phyloP scores from a whole-genome alignment of 495 filamentous ascomycete species.

The Aspergillus sclerotioniger region DNA sequence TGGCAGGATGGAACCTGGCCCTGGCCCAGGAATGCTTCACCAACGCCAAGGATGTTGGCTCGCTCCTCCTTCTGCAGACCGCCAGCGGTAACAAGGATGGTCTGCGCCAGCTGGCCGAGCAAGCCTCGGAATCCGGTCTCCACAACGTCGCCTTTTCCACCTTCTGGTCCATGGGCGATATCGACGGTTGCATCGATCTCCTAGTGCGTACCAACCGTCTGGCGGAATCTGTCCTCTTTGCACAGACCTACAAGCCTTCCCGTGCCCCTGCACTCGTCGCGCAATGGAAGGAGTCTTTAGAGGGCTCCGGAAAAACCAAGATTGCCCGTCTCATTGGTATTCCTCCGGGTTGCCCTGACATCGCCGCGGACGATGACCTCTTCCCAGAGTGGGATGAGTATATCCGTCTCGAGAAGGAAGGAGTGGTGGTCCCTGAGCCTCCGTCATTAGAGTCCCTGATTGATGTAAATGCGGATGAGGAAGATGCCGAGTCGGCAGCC shows the following conservation, averaged over 20 bases:
- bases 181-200: slow-evolving; percentile 77
- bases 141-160: slow-evolving; percentile 92
- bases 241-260: slow-evolving; percentile 91
- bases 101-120: slow-evolving; percentile 63
- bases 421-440: slow-evolving; percentile 36
- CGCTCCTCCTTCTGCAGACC: slow-evolving; percentile 80
- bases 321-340: slow-evolving; percentile 78
- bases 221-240: slow-evolving; percentile 85
- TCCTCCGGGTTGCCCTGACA: slow-evolving; percentile 57
- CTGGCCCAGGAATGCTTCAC: slow-evolving; percentile 92
- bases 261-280: slow-evolving; percentile 63
- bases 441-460: slow-evolving; percentile 47
- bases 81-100: slow-evolving; percentile 74
- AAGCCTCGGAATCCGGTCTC: slow-evolving; percentile 71
- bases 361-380: slow-evolving; percentile 76
- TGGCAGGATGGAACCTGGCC: slow-evolving; percentile 78
- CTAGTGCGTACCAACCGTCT: slow-evolving; percentile 72
- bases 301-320: slow-evolving; percentile 76
- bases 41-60: slow-evolving; percentile 85
- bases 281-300: slow-evolving; percentile 77
- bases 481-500: slow-evolving; percentile 31
- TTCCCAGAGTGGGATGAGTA: slow-evolving; percentile 97
- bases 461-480: slow-evolving; percentile 44
- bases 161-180: slow-evolving; percentile 82
- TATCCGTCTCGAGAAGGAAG: slow-evolving; percentile 74